Conservation (phyloP, 352 stramenopile species). For the Pythium diclinum region DNA sequence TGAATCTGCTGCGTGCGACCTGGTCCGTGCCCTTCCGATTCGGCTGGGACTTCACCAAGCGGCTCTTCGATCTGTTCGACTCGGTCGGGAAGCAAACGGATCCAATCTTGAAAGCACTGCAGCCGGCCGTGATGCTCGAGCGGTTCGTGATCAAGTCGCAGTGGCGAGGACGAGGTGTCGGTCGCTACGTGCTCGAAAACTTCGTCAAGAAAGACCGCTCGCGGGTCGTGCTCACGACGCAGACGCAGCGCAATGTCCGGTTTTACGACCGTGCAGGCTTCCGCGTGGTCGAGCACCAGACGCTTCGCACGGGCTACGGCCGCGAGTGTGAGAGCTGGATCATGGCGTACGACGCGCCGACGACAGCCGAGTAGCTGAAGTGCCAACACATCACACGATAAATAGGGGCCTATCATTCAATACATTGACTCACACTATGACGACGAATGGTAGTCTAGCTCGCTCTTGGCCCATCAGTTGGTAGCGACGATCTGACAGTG, state of each 20-base stretch:
- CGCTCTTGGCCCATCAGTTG: too few relatives aligned
- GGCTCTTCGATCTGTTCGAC: conserved; percentile 11
- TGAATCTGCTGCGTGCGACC: conserved; percentile 1
- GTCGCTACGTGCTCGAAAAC: conserved; percentile 8
- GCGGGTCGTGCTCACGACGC: conserved; percentile 8
- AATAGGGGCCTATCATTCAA: too few relatives aligned
- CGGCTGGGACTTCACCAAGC: conserved; percentile 11
- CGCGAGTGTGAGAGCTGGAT: conserved; percentile 19
- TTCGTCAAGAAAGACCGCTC: neutral
- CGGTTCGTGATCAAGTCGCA: conserved; percentile 10
- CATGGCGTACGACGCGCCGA: conserved; percentile 11
- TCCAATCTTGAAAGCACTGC: neutral
- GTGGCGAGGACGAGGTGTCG: conserved; percentile 15
- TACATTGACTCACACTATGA: too few relatives aligned
- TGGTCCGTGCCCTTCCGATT: conserved; percentile 13
- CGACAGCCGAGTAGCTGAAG: neutral
- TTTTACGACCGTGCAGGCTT: conserved; percentile 14
- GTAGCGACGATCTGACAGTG: too few relatives aligned
- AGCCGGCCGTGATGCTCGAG: conserved; percentile 15
- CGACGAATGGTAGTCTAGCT: too few relatives aligned
- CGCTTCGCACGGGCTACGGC: conserved; percentile 9
- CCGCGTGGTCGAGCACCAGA: conserved; percentile 7
- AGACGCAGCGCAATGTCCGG: neutral
- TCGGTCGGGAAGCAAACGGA: neutral
- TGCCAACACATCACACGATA: too few relatives aligned